phyloP scores from a whole-genome alignment of 371 early-diverging fungal genomes.

The Mucor lusitanicus region DNA sequence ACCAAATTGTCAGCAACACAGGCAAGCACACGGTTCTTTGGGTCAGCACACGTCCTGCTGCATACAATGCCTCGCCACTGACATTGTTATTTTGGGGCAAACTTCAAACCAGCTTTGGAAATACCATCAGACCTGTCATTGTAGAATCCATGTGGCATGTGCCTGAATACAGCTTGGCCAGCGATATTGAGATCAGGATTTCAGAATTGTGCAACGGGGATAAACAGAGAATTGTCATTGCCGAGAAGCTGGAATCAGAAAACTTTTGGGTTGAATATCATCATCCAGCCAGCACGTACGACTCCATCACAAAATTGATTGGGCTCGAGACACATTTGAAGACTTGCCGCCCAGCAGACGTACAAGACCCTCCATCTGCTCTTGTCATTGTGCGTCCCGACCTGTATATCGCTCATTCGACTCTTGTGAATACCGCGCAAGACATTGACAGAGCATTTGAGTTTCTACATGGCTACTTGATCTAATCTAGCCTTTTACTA shows the following conservation, averaged over 20 bases:
- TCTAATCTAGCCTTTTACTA: background rate
- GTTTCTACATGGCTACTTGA: background rate
- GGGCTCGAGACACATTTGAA: background rate
- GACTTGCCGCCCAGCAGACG: background rate
- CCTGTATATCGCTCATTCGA: background rate
- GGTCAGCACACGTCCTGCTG: background rate
- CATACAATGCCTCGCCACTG: background rate
- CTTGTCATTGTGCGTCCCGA: constrained; percentile 16
- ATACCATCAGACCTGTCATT: background rate
- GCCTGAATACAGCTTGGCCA: background rate
- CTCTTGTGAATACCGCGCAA: background rate
- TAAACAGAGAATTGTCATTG: background rate
- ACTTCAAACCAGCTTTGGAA: background rate
- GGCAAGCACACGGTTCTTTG: background rate
- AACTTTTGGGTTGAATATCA: background rate
- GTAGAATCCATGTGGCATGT: background rate
- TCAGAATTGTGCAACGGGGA: background rate
- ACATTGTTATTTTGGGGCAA: background rate
- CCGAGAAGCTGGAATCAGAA: background rate
- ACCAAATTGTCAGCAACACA: background rate
- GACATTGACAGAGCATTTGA: background rate
- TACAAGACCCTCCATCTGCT: background rate
- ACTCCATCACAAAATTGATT: background rate
- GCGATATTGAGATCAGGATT: background rate
- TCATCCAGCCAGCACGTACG: background rate